Base-by-base conservation (phyloP, 1,139 yeast genomes). In the Protomyces gravidus region DNA sequence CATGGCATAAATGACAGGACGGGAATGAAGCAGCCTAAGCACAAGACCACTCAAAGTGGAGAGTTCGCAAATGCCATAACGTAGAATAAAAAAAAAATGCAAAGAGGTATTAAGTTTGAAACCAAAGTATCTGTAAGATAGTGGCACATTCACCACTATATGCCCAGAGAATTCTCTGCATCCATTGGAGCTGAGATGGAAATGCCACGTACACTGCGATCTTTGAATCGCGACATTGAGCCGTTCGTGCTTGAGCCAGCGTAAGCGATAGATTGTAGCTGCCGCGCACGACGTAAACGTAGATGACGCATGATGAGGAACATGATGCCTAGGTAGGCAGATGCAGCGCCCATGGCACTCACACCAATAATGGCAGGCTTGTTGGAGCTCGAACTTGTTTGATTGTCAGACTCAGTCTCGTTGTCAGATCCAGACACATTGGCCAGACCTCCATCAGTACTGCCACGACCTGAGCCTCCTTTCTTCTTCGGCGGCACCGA, bases 91-190 rank as follows among this genome's bases (percentile, higher is more conserved):
- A n/a, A n/a, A n/a, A n/a, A n/a, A n/a, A n/a, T n/a, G n/a, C n/a
- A n/a, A n/a, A n/a, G n/a, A n/a, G n/a, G n/a, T n/a, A n/a, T n/a
- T n/a, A n/a, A n/a, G n/a, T n/a, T n/a, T n/a, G n/a, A n/a, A n/a
- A n/a, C n/a, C n/a, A n/a, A n/a, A n/a, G n/a, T n/a, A n/a, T n/a
- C n/a, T n/a, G n/a, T n/a, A n/a, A n/a, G n/a, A n/a, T n/a, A n/a
- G n/a, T n/a, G n/a, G n/a, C n/a, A n/a, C n/a, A n/a, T n/a, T n/a
- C n/a, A n/a, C n/a, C 15, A 19, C 45, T 19, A 53, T 5, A 53
- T 53, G 30, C 77, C 77, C 17, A 73, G 67, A 19, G 75, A 71
- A 66, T 74, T 74, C 61, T 73, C 76, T 61, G 75, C 70, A 68
- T 71, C 70, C 15, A 74, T 74, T 11, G 76, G 76, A 56, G 68